These are phyloP conservation scores for Oryza australiensis DNA, from an alignment of 176 grass and related monocot species.

Conservation along the genomic window DNA sequence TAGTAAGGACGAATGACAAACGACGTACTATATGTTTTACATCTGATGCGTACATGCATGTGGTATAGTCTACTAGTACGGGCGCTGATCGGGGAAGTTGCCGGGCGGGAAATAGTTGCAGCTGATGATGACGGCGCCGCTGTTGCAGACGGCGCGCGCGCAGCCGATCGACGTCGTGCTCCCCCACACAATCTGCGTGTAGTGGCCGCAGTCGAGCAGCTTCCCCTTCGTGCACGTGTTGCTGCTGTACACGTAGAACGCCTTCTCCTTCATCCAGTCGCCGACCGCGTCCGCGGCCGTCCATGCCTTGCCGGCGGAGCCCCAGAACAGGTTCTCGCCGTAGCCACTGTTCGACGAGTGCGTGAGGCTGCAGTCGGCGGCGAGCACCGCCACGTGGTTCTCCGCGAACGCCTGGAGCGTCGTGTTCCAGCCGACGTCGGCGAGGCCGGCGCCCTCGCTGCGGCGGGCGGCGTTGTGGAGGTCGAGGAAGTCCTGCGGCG, in stretches of 20 bases:
- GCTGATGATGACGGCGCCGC: slow-evolving; percentile 38
- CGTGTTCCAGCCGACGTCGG: slow-evolving; percentile 33
- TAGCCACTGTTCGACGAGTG: background rate
- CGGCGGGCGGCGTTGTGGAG: slow-evolving; percentile 39
- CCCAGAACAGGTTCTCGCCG: slow-evolving; percentile 47
- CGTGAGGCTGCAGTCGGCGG: background rate
- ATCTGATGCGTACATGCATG: too few relatives aligned
- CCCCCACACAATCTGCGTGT: slow-evolving; percentile 50
- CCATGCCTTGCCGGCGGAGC: background rate
- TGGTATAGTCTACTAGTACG: slow-evolving; percentile 2
- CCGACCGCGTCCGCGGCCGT: slow-evolving; percentile 31
- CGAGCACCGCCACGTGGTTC: slow-evolving; percentile 25
- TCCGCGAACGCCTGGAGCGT: slow-evolving; percentile 31
- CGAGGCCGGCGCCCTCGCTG: background rate
- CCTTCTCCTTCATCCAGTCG: slow-evolving; percentile 38
- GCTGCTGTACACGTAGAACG: slow-evolving; percentile 1
- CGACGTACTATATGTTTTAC: too few relatives aligned
- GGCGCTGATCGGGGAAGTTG: slow-evolving; percentile 18
- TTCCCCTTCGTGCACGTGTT: slow-evolving; percentile 23
- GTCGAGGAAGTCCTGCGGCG: slow-evolving; percentile 37
- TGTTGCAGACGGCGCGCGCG: slow-evolving; percentile 20
- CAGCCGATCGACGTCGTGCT: slow-evolving; percentile 38
- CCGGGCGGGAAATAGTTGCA: slow-evolving; percentile 42
- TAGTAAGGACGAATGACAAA: too few relatives aligned
- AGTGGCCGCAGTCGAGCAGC: slow-evolving; percentile 26